Evolutionary conservation across 257 asterid genomes (phyloP).

Genomic region (Capsicum chinense): DNA sequence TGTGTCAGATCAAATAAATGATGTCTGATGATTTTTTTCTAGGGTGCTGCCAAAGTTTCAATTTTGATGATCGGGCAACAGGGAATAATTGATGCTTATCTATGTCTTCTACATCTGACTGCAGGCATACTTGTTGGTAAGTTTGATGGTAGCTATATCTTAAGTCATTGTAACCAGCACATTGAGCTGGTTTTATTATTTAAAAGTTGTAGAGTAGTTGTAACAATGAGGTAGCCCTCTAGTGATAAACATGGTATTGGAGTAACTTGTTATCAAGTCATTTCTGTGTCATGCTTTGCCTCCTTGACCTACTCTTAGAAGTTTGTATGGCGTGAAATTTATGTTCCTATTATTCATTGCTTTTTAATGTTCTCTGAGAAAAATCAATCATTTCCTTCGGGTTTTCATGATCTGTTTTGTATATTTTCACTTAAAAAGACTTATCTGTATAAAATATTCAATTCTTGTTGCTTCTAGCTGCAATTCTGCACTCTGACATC

Average conservation of each 20-base stretch:
- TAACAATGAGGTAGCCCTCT: slow-evolving; percentile 20
- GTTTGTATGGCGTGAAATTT: slow-evolving; percentile 20
- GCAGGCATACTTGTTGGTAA: slow-evolving; percentile 97
- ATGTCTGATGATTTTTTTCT: slow-evolving; percentile 27
- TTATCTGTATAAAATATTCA: not conserved
- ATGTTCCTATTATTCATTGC: not conserved
- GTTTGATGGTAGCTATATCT: slow-evolving; percentile 36
- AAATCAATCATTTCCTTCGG: not conserved
- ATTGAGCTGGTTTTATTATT: not conserved
- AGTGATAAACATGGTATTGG: not conserved
- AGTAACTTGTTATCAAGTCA: slow-evolving; percentile 16
- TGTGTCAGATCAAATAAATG: not conserved
- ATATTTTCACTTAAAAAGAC: not conserved
- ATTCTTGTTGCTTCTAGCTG: not conserved
- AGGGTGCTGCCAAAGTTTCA: slow-evolving; percentile 99
- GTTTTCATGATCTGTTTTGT: not conserved
- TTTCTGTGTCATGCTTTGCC: slow-evolving; percentile 5
- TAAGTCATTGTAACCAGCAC: not conserved
- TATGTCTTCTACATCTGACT: slow-evolving; percentile 97
- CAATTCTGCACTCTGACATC: not conserved
- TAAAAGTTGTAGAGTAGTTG: not conserved
- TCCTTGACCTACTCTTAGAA: slow-evolving; percentile 3
- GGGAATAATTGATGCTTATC: slow-evolving; percentile 97
- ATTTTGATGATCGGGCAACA: slow-evolving; percentile 94
- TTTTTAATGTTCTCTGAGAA: not conserved